These are phyloP conservation scores for Fraxinus ornus DNA, from an alignment of 305 asterid genomes.

Conservation along the genomic window DNA sequence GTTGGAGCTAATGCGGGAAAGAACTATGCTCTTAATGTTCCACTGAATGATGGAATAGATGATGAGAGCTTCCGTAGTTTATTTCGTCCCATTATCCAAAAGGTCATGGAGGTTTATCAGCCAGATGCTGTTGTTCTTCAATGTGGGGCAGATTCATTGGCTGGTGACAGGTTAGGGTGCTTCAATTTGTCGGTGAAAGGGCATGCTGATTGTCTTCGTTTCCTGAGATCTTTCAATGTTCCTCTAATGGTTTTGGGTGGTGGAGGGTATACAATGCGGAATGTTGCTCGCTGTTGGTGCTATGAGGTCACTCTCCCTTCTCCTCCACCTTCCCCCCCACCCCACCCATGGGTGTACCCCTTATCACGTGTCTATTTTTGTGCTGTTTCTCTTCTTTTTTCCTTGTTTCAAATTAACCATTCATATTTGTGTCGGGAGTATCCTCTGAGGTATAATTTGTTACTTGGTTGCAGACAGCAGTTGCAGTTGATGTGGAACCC, in stretches of 20 bases:
- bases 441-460: conserved; percentile 14
- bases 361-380: not conserved
- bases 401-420: not conserved
- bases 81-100: conserved; percentile 71
- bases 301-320: conserved; percentile 54
- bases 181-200: conserved; percentile 87
- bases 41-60: conserved; percentile 75
- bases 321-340: too few relatives aligned
- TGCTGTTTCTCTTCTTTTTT: not conserved
- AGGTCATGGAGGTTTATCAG: conserved; percentile 85
- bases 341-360: not conserved
- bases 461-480: conserved; percentile 65
- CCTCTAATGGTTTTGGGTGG: conserved; percentile 92
- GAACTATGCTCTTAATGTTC: conserved; percentile 83
- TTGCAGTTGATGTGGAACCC: conserved; percentile 87
- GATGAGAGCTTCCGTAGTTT: conserved; percentile 62
- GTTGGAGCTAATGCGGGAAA: conserved; percentile 57
- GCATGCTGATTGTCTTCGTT: conserved; percentile 85
- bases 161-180: conserved; percentile 92
- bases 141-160: conserved; percentile 90
- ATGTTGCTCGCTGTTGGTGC: conserved; percentile 95
- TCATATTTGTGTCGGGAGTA: conserved; percentile 1
- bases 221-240: conserved; percentile 78
- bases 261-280: conserved; percentile 85
- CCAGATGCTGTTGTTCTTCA: conserved; percentile 92